Evolutionary conservation across 129 eudicot genomes (phyloP).

Genomic region (Artemisia annua): DNA sequence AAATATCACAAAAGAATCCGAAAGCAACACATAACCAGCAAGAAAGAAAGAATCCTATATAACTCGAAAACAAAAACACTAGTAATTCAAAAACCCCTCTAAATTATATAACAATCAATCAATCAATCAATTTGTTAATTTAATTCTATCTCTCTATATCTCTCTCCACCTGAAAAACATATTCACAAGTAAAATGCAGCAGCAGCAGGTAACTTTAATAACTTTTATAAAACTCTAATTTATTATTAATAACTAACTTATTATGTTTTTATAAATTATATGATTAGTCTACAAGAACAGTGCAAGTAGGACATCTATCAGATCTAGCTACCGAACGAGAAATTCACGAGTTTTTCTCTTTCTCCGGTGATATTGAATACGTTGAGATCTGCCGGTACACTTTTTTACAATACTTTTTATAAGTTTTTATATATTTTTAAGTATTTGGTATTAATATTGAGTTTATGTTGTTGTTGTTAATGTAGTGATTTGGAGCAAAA

Average conservation of each 20-base stretch:
- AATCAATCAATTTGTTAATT: slow-evolving; percentile 29
- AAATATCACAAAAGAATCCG: not conserved
- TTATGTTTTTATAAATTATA: not conserved
- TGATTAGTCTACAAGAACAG: slow-evolving; percentile 48
- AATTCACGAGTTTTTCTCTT: slow-evolving; percentile 91
- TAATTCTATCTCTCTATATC: not conserved
- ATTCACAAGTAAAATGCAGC: slow-evolving; percentile 29
- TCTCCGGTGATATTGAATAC: slow-evolving; percentile 87
- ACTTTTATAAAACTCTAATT: slow-evolving; percentile 1
- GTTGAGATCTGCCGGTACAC: slow-evolving; percentile 77
- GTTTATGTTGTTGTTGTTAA: slow-evolving; percentile 6
- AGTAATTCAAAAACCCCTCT: not conserved
- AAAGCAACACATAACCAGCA: slow-evolving; percentile 40
- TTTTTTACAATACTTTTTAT: not conserved
- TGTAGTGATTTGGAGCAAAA: slow-evolving; percentile 68
- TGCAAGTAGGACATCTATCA: slow-evolving; percentile 75
- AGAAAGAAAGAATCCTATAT: not conserved
- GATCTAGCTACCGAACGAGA: slow-evolving; percentile 99
- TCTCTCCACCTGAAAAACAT: slow-evolving; percentile 21
- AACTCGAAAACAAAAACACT: too few species aligned
- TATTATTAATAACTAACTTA: not conserved
- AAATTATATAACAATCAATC: slow-evolving; percentile 19
- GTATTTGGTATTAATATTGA: not conserved
- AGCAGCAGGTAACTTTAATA: slow-evolving; percentile 29
- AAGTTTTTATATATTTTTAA: not conserved